Conservation (phyloP, 2,329 filamentous ascomycete genomes). For the Verticillium longisporum region DNA sequence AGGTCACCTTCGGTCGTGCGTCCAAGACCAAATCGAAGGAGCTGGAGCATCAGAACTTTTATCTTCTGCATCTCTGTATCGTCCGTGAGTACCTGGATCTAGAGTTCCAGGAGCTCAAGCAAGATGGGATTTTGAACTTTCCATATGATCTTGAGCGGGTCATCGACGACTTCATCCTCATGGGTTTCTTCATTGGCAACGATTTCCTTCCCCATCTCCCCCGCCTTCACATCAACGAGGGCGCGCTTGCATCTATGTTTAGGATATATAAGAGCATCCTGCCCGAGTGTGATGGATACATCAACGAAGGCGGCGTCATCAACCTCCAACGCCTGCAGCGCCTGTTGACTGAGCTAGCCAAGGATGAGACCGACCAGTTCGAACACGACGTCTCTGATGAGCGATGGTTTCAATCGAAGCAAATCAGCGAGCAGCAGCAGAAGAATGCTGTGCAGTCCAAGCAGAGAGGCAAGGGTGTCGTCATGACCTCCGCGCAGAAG, state of each 20-base stretch:
- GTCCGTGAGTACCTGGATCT: constrained; percentile 94
- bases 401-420: constrained; percentile 87
- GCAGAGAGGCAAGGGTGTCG: constrained; percentile 48
- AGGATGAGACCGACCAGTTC: constrained; percentile 89
- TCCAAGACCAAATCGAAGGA: constrained; percentile 89
- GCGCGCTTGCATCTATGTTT: constrained; percentile 95
- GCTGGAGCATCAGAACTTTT: constrained; percentile 98
- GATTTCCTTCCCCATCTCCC: constrained; percentile 97
- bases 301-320: constrained; percentile 92
- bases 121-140: constrained; percentile 64
- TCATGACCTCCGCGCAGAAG: constrained; percentile 74
- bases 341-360: constrained; percentile 75
- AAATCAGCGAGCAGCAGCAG: constrained; percentile 58
- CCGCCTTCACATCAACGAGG: constrained; percentile 96
- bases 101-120: constrained; percentile 89
- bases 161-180: constrained; percentile 98
- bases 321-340: constrained; percentile 73
- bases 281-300: constrained; percentile 83
- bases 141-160: constrained; percentile 89
- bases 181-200: constrained; percentile 99
- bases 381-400: constrained; percentile 84
- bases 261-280: constrained; percentile 88
- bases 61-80: constrained; percentile 92
- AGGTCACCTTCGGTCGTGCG: constrained; percentile 92
- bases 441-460: constrained; percentile 48